These are phyloP conservation scores for Emericellopsis terricola DNA, from an alignment of 495 filamentous ascomycete genomes.

Conservation along the genomic window DNA sequence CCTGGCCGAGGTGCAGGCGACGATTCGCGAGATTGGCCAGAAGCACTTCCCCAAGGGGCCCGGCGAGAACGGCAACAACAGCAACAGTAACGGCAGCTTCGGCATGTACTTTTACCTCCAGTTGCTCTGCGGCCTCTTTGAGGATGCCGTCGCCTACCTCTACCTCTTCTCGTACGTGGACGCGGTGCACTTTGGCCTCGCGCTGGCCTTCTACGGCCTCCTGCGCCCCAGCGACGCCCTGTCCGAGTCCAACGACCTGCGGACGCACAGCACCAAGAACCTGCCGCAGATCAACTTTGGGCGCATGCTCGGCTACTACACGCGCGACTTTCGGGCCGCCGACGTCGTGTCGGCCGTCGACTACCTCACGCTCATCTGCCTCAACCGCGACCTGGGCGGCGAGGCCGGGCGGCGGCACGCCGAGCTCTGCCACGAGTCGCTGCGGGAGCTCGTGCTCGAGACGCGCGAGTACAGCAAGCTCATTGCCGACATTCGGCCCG, in stretches of 20 bases:
- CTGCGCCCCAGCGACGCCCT: conserved; percentile 64
- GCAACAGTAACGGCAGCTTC: conserved; percentile 60
- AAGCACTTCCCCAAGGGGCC: conserved; percentile 64
- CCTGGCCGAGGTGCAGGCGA: conserved; percentile 68
- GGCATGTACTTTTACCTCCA: conserved; percentile 87
- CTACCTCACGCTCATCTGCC: conserved; percentile 81
- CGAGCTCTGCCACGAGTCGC: conserved; percentile 72
- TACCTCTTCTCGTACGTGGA: conserved; percentile 79
- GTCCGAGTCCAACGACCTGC: conserved; percentile 49
- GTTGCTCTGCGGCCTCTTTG: conserved; percentile 82
- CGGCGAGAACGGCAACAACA: conserved; percentile 42
- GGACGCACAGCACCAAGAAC: conserved; percentile 49
- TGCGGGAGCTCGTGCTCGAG: conserved; percentile 90
- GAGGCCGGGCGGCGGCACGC: conserved; percentile 58
- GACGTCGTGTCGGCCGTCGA: conserved; percentile 77
- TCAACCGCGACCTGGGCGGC: conserved; percentile 71
- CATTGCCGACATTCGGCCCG: conserved; percentile 72
- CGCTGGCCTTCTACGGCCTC: conserved; percentile 77
- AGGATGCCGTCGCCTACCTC: conserved; percentile 79
- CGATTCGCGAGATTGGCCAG: conserved; percentile 71
- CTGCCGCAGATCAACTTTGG: conserved; percentile 88
- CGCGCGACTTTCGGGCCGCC: conserved; percentile 79
- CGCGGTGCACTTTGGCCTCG: conserved; percentile 88
- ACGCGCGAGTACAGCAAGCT: conserved; percentile 85
- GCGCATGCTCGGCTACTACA: conserved; percentile 85